Percentiles rank a stretch among this genome's conserved stretches.
phyloP scores from a whole-genome alignment of 106 monocot species.

The Platanthera guangdongensis region DNA sequence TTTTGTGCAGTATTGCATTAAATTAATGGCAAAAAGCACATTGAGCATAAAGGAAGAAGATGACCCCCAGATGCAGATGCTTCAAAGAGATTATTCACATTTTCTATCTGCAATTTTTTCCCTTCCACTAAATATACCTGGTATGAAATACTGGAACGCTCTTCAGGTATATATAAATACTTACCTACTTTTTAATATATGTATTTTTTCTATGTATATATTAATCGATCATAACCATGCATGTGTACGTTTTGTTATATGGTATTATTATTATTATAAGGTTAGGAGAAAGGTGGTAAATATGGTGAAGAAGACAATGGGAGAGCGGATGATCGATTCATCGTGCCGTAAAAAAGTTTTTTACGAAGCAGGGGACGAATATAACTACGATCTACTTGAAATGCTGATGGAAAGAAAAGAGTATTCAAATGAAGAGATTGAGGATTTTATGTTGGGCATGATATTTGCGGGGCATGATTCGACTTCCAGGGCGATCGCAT shows the following conservation, averaged over 20 bases:
- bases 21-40: conserved; percentile 12
- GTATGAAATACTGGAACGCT: conserved; percentile 17
- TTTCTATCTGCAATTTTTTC: not conserved
- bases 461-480: conserved; percentile 28
- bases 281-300: not conserved
- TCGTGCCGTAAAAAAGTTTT: not conserved
- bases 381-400: conserved; percentile 21
- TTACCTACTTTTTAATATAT: too few relatives aligned
- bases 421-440: conserved; percentile 14
- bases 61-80: conserved; percentile 4
- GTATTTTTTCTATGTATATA: too few relatives aligned
- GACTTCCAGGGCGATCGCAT: conserved; percentile 10
- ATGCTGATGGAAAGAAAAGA: conserved; percentile 10
- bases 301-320: conserved; percentile 4
- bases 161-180: conserved; percentile 8
- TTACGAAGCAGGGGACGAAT: not conserved
- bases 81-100: conserved; percentile 10
- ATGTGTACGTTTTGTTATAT: not conserved
- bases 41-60: conserved; percentile 15
- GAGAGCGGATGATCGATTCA: not conserved
- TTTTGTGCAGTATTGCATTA: conserved; percentile 23
- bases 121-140: conserved; percentile 15
- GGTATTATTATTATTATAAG: not conserved
- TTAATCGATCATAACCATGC: too few relatives aligned
- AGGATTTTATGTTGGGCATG: conserved; percentile 1